Evolutionary conservation across 179 eudicot genomes (phyloP), one percentile per base, ranked within the genome.

Genomic region (Silene coronaria): DNA sequence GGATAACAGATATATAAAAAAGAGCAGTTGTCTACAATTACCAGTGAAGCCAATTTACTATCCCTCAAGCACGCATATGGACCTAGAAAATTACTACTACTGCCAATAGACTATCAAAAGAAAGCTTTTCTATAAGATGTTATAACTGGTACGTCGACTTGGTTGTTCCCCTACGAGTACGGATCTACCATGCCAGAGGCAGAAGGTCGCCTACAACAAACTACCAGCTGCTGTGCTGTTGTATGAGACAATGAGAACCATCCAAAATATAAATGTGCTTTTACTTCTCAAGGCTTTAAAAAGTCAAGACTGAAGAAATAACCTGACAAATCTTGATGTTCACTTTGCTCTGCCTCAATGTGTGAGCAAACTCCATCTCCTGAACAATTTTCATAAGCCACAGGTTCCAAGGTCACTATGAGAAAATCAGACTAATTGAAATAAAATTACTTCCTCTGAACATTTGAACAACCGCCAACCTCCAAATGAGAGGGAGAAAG

Each of bases 331-430:
- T 92, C 85, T 91, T 95, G 80, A 95, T 86, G 82, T 86, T 91
- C 28, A 88, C 97, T 88, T 95, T 95, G 88, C 91, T 91, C 83
- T 86, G 95, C 91, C 97, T 89, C 71, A 92, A 76, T 69, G 97
- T 84, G 85, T 95, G 99, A 16, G 99, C 99, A 85, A 92, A 95
- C 84, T 95, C 99, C 99, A 95, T 95, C 84, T 95, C 99, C 97
- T 94, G 76, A 70, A 84, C 53, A 67, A 17, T 16, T n/a, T 53
- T 48, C 26, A 53, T 9, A 34, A 51, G 58, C 23, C 10, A 77
- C 13, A 32, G 5, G 14, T 17, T 0, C 21, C 11, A 26, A 48
- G 16, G 36, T 11, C 6, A 24, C 38, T 10, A 6, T 2, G 42
- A 75, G 42, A 51, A 36, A 24, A 60, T 55, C 53, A 24, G 28